Evolutionary conservation across 345 rosid species (phyloP), one percentile per base, ranked within the genome.

Genomic region (Euclidium syriacum): DNA sequence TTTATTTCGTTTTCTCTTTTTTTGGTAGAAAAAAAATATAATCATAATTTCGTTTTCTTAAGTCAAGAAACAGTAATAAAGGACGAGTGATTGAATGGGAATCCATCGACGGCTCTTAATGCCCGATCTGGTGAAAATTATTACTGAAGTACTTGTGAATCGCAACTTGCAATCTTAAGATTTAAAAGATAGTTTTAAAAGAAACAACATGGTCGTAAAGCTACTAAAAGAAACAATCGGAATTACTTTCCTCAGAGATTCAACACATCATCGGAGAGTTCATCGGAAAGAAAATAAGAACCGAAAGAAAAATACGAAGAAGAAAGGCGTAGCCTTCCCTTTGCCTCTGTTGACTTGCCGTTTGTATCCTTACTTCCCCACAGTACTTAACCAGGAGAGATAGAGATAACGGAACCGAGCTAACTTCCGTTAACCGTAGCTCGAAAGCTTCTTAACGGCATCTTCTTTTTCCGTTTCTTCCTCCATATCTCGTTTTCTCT

Each of bases 311-410:
- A 61, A 6, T 12, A 55, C 49, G 57, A 62, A 63, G 64, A 63
- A 71, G 69, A 70, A 70, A 71, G 70, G 75, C 75, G 64, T 71
- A 63, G 64, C 75, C 75, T 71, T 71, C 75, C 75, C 64, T 71
- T 71, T 71, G 75, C 75, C 75, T 71, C 58, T 71, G 46, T 48
- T 71, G 75, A 71, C 75, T 71, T 71, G 75, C 75, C 75, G 70
- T 71, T 71, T 63, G 64, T 38, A 48, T 16, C 38, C 7, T 29
- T 39, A 11, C 43, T n/a, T 38, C 26, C 51, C 20, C 20, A 17
- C 65, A 6, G 52, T 26, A 3, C 6, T 3, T 17, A 43, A 59
- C 52, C n/a, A 29, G 16, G 52, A 42, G 47, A 35, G 42, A 35
- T 49, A 47, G 63, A 55, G 70, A 43, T 69, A 61, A 69, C 55